Percentiles rank a stretch among this genome's conserved stretches.
Conservation (phyloP, 768 basidiomycete species). For the Lactarius sp. region DNA sequence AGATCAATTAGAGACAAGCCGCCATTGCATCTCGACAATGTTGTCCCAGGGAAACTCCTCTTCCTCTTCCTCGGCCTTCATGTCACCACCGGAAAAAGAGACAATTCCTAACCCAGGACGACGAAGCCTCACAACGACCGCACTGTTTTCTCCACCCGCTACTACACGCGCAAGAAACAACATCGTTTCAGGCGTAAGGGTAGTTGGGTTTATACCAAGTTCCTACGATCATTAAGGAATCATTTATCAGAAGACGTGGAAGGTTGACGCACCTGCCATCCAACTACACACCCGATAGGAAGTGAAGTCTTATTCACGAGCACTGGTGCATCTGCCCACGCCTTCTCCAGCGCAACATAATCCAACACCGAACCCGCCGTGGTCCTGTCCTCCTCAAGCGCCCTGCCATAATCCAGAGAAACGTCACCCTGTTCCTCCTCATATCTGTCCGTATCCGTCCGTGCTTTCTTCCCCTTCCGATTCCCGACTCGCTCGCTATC, state of each 20-base stretch:
- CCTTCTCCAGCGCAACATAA: constrained; percentile 28
- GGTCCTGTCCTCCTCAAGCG: constrained; percentile 15
- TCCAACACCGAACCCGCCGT: constrained; percentile 3
- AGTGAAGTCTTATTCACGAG: constrained; percentile 25
- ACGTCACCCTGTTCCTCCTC: constrained; percentile 20
- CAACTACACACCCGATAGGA: constrained; percentile 28
- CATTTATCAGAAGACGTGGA: not conserved
- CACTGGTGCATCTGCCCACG: constrained; percentile 29
- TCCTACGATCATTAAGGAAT: constrained; percentile 36
- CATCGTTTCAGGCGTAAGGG: constrained; percentile 55
- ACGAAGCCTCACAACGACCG: constrained; percentile 26
- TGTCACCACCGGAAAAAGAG: constrained; percentile 16
- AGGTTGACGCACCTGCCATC: constrained; percentile 33
- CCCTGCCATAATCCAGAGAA: constrained; percentile 37
- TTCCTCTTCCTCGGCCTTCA: constrained; percentile 20
- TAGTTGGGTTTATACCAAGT: constrained; percentile 53
- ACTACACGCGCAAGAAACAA: constrained; percentile 43
- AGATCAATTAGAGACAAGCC: constrained; percentile 3
- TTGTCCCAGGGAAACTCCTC: constrained; percentile 13
- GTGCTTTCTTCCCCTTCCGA: constrained; percentile 37
- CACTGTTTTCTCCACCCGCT: constrained; percentile 26
- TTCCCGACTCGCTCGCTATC: constrained; percentile 14
- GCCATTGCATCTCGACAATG: constrained; percentile 20
- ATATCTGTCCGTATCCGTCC: constrained; percentile 25
- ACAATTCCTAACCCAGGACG: constrained; percentile 17